Conservation (phyloP, 306 rosid genomes). For the Casuarina cunninghamiana region DNA sequence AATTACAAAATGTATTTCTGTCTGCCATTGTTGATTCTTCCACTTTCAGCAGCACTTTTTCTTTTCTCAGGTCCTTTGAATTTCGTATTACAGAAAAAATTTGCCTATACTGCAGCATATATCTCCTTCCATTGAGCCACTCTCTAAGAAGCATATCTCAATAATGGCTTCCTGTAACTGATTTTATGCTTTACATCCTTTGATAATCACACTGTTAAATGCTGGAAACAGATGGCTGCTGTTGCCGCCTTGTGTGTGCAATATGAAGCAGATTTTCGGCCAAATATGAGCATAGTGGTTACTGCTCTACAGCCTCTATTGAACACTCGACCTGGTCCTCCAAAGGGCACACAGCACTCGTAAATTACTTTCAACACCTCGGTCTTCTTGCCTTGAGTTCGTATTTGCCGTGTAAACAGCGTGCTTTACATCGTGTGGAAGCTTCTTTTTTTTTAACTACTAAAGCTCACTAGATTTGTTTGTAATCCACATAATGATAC, state of each 20-base stretch:
- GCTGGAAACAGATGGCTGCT: constrained; percentile 62
- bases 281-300: constrained; percentile 76
- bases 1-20: neutral
- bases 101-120: neutral
- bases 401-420: constrained; percentile 14
- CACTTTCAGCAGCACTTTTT: neutral
- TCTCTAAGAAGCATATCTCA: neutral
- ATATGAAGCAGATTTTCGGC: constrained; percentile 77
- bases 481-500: constrained; percentile 20
- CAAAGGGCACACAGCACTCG: constrained; percentile 37
- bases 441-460: neutral
- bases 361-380: constrained; percentile 33
- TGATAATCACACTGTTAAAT: constrained; percentile 1
- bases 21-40: neutral
- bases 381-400: constrained; percentile 18
- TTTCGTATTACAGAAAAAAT: neutral
- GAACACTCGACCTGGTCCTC: constrained; percentile 47
- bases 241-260: constrained; percentile 82
- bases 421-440: neutral
- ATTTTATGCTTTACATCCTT: neutral
- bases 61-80: neutral
- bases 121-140: neutral
- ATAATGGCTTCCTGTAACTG: neutral
- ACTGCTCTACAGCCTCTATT: constrained; percentile 70
- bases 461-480: neutral